These are phyloP conservation scores for Mrakia blollopis DNA, from an alignment of 768 basidiomycete genomes.

Conservation along the genomic window DNA sequence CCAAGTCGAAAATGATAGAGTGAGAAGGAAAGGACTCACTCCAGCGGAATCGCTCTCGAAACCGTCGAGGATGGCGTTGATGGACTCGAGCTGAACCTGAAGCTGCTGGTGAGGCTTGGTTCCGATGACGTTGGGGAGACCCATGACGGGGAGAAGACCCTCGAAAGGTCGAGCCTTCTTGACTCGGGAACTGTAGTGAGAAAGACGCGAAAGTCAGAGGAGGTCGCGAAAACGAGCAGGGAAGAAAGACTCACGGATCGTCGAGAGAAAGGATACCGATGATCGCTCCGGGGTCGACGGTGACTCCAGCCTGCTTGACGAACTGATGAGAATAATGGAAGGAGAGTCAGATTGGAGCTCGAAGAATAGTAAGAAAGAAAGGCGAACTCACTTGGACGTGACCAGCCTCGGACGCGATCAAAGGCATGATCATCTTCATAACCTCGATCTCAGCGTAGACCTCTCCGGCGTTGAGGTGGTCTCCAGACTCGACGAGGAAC, in stretches of 20 bases:
- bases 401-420: slow-evolving; percentile 90
- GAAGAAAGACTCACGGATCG: slow-evolving; percentile 57
- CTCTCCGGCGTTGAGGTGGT: slow-evolving; percentile 93
- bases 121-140: slow-evolving; percentile 71
- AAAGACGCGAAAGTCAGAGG: not conserved
- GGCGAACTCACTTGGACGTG: slow-evolving; percentile 40
- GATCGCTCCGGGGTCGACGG: slow-evolving; percentile 92
- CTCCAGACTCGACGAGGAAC: slow-evolving; percentile 92
- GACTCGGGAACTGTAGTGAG: slow-evolving; percentile 54
- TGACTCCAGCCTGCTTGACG: slow-evolving; percentile 97
- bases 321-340: slow-evolving; percentile 49
- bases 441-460: slow-evolving; percentile 95
- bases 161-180: slow-evolving; percentile 99
- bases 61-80: slow-evolving; percentile 89
- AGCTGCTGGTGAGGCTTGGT: slow-evolving; percentile 86
- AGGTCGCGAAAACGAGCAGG: not conserved
- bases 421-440: slow-evolving; percentile 97
- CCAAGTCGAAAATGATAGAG: no score
- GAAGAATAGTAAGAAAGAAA: no score
- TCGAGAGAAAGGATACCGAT: slow-evolving; percentile 94
- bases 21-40: not conserved
- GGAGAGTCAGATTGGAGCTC: no score
- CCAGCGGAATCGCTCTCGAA: slow-evolving; percentile 93
- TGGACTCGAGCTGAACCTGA: slow-evolving; percentile 62
- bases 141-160: slow-evolving; percentile 82